Base-by-base conservation (phyloP, 2,329 filamentous ascomycete species). In the Xylaria sp. region DNA sequence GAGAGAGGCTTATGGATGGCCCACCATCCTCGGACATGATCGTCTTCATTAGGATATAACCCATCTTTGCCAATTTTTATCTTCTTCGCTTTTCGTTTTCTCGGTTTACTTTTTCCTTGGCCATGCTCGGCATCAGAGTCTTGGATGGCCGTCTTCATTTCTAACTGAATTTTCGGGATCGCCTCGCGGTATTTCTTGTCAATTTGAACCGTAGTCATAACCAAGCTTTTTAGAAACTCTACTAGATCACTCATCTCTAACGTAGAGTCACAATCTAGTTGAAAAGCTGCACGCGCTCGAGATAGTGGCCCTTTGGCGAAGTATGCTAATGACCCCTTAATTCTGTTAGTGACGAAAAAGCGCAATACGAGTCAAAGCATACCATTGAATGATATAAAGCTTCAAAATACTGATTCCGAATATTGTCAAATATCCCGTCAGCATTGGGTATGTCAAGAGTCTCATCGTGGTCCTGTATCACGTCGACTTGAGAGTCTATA, bases 261-360 rank as follows among this genome's bases (percentile, higher is more conserved):
- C 25, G 84, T 86, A 6, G 85, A 81, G 75, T 90, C 87, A 58
- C 86, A 86, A 67, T 89, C 86, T 15, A 88, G 79, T 64, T 89
- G 87, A 69, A 93, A 93, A 15, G 89, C 86, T 53, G 90, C 90
- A 66, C 92, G 87, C 51, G 91, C 90, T 72, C 92, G 86, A 50
- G 92, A 92, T 22, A 96, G 81, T 1, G 92, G 91, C 0, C 92
- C 92, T 80, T 96, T 96, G 22, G 90, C 90, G 78, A 95, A 94
- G 78, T 94, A 96, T 65, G 92, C 92, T 63, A 95, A 81, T 3
- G 92, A 93, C 38, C 91, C 92, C 85, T 92, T 79, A 9, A 77
- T 80, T 11, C 81, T 72, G 75, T 86, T 84, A 69, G 85, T 50
- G 11, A 61, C 11, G 55, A 39, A 13, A 22, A 31, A 1, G 47